A percentile compares a stretch with the other conserved stretches of the same genome.
Conservation (phyloP, 441 rosid genomes). For the Erodium chrysanthum region DNA sequence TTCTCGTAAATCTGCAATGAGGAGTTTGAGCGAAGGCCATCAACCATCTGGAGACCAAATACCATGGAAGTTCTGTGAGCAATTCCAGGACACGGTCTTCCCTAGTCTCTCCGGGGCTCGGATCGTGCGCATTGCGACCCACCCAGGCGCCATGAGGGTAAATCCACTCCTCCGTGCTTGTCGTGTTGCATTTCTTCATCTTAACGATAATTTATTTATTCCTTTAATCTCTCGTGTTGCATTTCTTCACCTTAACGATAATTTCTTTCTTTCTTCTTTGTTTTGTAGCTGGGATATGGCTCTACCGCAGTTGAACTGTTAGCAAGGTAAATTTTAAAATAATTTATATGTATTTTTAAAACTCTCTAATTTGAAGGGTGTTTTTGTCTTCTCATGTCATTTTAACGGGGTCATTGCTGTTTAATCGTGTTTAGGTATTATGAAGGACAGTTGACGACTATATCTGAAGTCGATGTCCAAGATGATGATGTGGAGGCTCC, state of each 20-base stretch:
- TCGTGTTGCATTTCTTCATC: neutral
- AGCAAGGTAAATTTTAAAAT: slow-evolving; percentile 55
- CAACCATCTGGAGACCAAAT: slow-evolving; percentile 94
- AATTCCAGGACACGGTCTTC: slow-evolving; percentile 59
- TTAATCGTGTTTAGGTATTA: slow-evolving; percentile 48
- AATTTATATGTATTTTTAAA: too few species aligned
- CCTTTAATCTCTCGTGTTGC: too few species aligned
- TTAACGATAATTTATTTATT: too few species aligned
- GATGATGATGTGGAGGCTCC: slow-evolving; percentile 37
- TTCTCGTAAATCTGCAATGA: slow-evolving; percentile 68
- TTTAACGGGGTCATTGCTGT: too few species aligned
- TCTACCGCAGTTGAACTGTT: slow-evolving; percentile 84
- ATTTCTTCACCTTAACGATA: slow-evolving; percentile 1
- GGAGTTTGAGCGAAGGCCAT: slow-evolving; percentile 67
- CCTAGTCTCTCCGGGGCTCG: slow-evolving; percentile 97
- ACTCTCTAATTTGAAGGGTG: too few species aligned
- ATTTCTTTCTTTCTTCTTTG: slow-evolving; percentile 2
- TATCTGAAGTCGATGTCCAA: slow-evolving; percentile 66
- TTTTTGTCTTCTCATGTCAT: too few species aligned
- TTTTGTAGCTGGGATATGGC: slow-evolving; percentile 89
- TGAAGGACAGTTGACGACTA: slow-evolving; percentile 76
- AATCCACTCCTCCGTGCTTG: slow-evolving; percentile 13
- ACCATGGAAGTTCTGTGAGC: slow-evolving; percentile 59
- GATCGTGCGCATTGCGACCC: slow-evolving; percentile 92
- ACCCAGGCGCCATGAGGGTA: slow-evolving; percentile 95